These are phyloP conservation scores for Penicillium glabrum DNA, from an alignment of 2,329 filamentous ascomycete genomes.

Conservation along the genomic window DNA sequence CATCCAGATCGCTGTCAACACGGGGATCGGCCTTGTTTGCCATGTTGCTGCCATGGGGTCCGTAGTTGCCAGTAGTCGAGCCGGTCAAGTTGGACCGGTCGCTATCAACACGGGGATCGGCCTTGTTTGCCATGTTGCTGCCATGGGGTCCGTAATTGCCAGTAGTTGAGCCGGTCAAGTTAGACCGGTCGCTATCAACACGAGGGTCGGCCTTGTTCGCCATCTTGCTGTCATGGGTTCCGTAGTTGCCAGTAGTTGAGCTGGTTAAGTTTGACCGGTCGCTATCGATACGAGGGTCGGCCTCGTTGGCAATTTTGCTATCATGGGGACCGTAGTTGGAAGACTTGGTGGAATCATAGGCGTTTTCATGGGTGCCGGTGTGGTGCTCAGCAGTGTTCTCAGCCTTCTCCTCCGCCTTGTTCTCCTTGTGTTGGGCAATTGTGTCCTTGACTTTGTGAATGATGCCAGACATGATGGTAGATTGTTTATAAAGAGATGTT, in stretches of 20 bases:
- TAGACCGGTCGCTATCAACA: too few species aligned
- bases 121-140: constrained; percentile 12
- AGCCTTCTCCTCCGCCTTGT: constrained; percentile 2
- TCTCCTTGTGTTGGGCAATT: constrained; percentile 12
- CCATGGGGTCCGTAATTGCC: constrained; percentile 15
- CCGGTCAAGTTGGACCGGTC: constrained; percentile 5
- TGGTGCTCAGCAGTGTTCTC: not conserved
- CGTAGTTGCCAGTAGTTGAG: constrained; percentile 7
- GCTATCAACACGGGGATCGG: constrained; percentile 18
- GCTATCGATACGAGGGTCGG: constrained; percentile 17
- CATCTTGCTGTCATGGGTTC: constrained; percentile 16
- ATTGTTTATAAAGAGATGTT: not conserved
- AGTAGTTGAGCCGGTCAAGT: too few species aligned
- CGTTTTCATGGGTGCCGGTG: constrained; percentile 5
- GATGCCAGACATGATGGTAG: constrained; percentile 16
- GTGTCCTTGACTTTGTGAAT: constrained; percentile 22
- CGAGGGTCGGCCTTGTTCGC: constrained; percentile 20
- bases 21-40: constrained; percentile 20
- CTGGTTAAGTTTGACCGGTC: constrained; percentile 6
- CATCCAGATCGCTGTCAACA: constrained; percentile 15
- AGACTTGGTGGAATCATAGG: constrained; percentile 8
- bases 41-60: constrained; percentile 16
- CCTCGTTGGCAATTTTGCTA: constrained; percentile 12
- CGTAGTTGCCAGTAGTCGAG: constrained; percentile 5
- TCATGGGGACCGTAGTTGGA: constrained; percentile 18